Conservation (phyloP, 2,329 filamentous ascomycete species). For the Aspergillus alliaceus region DNA sequence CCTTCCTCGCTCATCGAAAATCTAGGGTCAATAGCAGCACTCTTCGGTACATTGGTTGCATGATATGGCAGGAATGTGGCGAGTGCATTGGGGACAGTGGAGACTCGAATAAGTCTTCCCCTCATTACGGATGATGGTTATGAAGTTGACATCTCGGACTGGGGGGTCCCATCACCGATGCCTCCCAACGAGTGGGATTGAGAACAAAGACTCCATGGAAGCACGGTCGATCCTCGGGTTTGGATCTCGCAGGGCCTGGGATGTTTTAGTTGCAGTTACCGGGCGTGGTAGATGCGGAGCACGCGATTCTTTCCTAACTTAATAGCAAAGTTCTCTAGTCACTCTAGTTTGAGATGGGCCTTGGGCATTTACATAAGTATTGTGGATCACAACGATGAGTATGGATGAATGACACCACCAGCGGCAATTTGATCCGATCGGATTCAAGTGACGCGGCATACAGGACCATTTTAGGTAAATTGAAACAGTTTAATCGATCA, state of each 20-base stretch:
- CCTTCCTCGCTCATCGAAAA: not conserved
- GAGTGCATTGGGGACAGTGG: not conserved
- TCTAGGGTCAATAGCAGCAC: not conserved
- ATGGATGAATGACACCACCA: conserved; percentile 1
- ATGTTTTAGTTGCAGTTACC: not conserved
- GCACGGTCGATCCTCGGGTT: not conserved
- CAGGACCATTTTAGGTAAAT: not conserved
- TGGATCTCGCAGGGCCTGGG: not conserved
- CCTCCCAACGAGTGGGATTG: not conserved
- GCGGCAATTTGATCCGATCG: not conserved
- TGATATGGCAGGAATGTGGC: conserved; percentile 6
- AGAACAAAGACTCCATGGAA: not conserved
- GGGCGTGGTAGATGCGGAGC: not conserved
- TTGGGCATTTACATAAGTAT: not conserved
- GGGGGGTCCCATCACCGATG: not conserved
- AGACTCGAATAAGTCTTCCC: conserved; percentile 8
- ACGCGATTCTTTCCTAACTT: not conserved
- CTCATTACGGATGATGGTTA: conserved; percentile 4
- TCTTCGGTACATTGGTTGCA: not conserved
- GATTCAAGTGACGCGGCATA: not conserved
- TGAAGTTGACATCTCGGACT: not conserved
- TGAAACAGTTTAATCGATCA: not conserved
- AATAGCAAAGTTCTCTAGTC: not conserved
- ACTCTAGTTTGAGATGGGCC: not conserved
- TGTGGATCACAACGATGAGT: not conserved